Base-by-base conservation (phyloP, 495 filamentous ascomycete species). In the Rostrohypoxylon terebratum region DNA sequence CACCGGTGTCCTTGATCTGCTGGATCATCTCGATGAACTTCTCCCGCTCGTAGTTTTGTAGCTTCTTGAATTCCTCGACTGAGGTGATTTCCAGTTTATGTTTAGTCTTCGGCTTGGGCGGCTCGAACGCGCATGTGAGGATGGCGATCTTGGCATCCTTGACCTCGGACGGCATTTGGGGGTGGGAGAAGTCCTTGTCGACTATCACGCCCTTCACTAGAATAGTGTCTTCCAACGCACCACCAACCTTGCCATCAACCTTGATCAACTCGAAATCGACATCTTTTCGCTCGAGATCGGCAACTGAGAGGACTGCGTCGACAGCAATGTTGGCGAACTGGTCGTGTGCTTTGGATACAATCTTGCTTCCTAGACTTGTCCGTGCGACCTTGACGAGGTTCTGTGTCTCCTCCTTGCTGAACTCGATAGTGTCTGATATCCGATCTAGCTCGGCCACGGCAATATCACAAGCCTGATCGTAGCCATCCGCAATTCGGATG, bases 71-170 rank as follows among this genome's bases (percentile, higher is more conserved):
- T 81, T 99, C 96, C 67, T 98, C 94, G 9, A 99, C 95, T 53
- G 90, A 92, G 63, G 94, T 96, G 79, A 99, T 99, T 74, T 99
- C 96, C 33, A 99, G 87, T 87, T 97, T 97, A 84, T 99, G 96
- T 88, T 99, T 99, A 25, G 96, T 99, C 90, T 99, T 99, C 53
- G 96, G 96, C 87, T 99, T 99, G 14, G 96, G 96, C n/a, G 96
- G 96, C 83, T 99, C 96, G 80, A 99, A 98, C 1, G 96, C 94
- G 79, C 96, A 99, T 47, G 96, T 99, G 50, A 99, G 85, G 75
- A 99, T 98, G 44, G 96, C 96, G 75, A 99, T 87, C 83, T 98
- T 98, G 74, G 96, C 96, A 82, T 99, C 93, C 61, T 83, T 85
- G 59, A 99, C 95, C 80, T 97, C 92, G 57, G 90, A 90, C 28